Evolutionary conservation across 2,329 filamentous ascomycete genomes (phyloP).

Genomic region (Alternaria solani): DNA sequence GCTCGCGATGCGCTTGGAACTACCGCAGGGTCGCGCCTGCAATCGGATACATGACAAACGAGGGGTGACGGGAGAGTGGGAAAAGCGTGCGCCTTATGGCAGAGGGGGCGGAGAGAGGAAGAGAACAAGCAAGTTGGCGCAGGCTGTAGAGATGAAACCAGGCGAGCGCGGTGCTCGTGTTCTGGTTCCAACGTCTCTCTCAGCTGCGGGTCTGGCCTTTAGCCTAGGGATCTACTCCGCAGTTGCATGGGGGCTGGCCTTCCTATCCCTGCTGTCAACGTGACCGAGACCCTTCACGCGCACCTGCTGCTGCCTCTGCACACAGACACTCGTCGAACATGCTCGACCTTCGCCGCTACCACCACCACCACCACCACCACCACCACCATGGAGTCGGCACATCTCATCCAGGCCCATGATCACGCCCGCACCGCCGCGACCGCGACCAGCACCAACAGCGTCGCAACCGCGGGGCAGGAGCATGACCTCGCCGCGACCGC

Average conservation of each 20-base stretch:
- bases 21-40: constrained; percentile 7
- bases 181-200: constrained; percentile 2
- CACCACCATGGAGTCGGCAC: constrained; percentile 70
- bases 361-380: constrained; percentile 55
- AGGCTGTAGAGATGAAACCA: constrained; percentile 14
- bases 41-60: constrained; percentile 1
- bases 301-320: neutral
- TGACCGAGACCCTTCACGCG: constrained; percentile 11
- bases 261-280: constrained; percentile 6
- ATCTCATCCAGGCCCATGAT: constrained; percentile 80
- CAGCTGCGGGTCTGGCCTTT: constrained; percentile 11
- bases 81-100: neutral
- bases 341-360: constrained; percentile 1
- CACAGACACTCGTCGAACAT: constrained; percentile 10
- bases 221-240: constrained; percentile 12
- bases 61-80: neutral
- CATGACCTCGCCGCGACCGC: constrained; percentile 88
- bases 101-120: neutral
- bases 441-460: constrained; percentile 73
- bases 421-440: constrained; percentile 85
- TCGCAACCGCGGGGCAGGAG: constrained; percentile 83
- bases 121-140: constrained; percentile 5
- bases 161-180: constrained; percentile 2
- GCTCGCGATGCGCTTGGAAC: constrained; percentile 4
- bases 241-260: constrained; percentile 10